Conservation (phyloP, 257 asterid genomes). For the Ligustrum vulgare region DNA sequence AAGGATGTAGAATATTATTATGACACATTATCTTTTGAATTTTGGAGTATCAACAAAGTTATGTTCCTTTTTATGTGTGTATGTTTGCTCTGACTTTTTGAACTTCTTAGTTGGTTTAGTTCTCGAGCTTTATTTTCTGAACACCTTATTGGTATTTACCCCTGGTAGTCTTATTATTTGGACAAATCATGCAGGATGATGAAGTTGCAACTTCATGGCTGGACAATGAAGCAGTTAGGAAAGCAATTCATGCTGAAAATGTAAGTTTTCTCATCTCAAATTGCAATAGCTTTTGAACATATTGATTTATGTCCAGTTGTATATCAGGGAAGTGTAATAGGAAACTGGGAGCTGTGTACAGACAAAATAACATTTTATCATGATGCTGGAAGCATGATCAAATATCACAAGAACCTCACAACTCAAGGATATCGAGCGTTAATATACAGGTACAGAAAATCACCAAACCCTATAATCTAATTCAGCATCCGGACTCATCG, state of each 20-base stretch:
- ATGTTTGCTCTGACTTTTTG: not conserved
- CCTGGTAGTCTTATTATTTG: slow-evolving; percentile 9
- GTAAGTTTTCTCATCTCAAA: slow-evolving; percentile 47
- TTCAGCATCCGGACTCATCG: not conserved
- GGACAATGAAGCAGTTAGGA: slow-evolving; percentile 68
- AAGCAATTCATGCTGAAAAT: slow-evolving; percentile 81
- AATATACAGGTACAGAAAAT: slow-evolving; percentile 55
- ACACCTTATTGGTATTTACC: not conserved
- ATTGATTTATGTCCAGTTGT: slow-evolving; percentile 13
- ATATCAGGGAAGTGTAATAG: slow-evolving; percentile 49
- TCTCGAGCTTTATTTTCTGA: not conserved
- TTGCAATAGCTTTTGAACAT: slow-evolving; percentile 6
- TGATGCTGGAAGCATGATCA: slow-evolving; percentile 95
- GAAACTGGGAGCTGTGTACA: slow-evolving; percentile 75
- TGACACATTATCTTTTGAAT: not conserved
- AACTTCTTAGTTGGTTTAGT: not conserved
- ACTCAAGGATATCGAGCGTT: slow-evolving; percentile 81
- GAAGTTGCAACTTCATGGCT: slow-evolving; percentile 86
- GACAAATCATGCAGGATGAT: slow-evolving; percentile 54
- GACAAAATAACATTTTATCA: slow-evolving; percentile 49
- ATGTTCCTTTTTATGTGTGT: not conserved
- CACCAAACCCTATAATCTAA: not conserved
- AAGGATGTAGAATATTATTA: not conserved
- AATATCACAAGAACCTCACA: slow-evolving; percentile 84
- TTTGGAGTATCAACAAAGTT: not conserved